These are phyloP conservation scores for Chaetomium globosum DNA, from an alignment of 2,329 filamentous ascomycete genomes.

Conservation along the genomic window DNA sequence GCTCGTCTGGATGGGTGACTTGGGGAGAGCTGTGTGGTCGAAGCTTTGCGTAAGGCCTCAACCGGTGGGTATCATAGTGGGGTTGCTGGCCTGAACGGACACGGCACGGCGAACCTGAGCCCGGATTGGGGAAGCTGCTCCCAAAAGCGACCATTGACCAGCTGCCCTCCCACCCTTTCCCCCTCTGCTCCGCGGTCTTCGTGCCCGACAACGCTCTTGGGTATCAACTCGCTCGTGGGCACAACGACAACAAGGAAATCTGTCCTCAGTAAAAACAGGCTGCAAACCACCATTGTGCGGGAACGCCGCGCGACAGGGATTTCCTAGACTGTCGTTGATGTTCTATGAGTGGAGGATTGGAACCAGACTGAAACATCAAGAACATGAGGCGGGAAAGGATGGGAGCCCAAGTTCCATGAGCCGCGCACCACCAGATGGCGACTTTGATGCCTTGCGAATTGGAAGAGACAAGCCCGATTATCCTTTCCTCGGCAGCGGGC, in stretches of 20 bases:
- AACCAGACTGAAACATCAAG: constrained; percentile 28
- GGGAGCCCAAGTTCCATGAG: constrained; percentile 14
- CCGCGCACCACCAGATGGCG: constrained; percentile 27
- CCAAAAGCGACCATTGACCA: constrained; percentile 23
- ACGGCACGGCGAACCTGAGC: constrained; percentile 23
- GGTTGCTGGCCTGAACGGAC: constrained; percentile 23
- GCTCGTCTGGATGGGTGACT: constrained; percentile 33
- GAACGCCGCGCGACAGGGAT: neutral
- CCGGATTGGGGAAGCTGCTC: constrained; percentile 20
- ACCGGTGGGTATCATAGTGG: constrained; percentile 33
- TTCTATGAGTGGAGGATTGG: neutral
- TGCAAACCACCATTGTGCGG: constrained; percentile 7
- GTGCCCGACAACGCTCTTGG: constrained; percentile 38
- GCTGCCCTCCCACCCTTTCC: constrained; percentile 20
- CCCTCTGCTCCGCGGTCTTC: constrained; percentile 33
- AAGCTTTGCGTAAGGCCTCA: constrained; percentile 35
- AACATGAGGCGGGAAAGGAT: constrained; percentile 22
- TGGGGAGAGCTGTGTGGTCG: constrained; percentile 36
- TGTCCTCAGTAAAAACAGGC: constrained; percentile 19
- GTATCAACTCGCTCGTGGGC: constrained; percentile 33
- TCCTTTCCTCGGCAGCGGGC: constrained; percentile 29
- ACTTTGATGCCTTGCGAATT: constrained; percentile 27
- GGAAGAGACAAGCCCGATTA: constrained; percentile 23
- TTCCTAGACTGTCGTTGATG: neutral
- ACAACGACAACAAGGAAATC: constrained; percentile 21